phyloP scores from a whole-genome alignment of 2,329 filamentous ascomycete species.

The Colletotrichum camelliae region DNA sequence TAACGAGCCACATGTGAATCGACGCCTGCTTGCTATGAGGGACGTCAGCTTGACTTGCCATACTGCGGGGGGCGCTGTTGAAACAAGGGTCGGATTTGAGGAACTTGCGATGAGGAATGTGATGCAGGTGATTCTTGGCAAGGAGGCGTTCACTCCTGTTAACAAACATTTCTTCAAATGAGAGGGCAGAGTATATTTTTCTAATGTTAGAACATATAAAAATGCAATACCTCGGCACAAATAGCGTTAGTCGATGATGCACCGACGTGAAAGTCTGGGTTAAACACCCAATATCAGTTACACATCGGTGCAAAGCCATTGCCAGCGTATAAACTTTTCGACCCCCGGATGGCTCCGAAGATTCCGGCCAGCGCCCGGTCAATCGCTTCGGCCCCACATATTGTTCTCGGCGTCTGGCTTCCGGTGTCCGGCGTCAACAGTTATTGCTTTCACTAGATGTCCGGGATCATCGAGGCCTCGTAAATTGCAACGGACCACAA shows the following conservation, averaged over 20 bases:
- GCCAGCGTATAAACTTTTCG: not conserved
- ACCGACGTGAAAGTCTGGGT: not conserved
- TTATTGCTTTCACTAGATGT: not conserved
- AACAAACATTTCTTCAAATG: constrained; percentile 52
- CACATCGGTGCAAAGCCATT: not conserved
- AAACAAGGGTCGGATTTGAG: constrained; percentile 60
- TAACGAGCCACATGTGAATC: constrained; percentile 51
- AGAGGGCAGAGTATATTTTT: not conserved
- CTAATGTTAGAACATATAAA: not conserved
- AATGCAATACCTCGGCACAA: not conserved
- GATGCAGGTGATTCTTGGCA: constrained; percentile 48
- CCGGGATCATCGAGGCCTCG: not conserved
- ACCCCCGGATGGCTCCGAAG: not conserved
- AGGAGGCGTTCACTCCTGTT: constrained; percentile 54
- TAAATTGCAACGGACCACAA: not conserved
- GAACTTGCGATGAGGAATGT: constrained; percentile 59
- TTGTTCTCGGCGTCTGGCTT: not conserved
- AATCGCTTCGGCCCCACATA: not conserved
- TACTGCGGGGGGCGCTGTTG: constrained; percentile 60
- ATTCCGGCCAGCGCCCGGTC: not conserved
- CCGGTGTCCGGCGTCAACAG: not conserved
- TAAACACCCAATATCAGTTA: not conserved
- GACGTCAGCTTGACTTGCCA: constrained; percentile 55
- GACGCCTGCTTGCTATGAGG: constrained; percentile 32
- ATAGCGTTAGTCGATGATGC: not conserved